A percentile compares a stretch with the other conserved stretches of the same genome.
These are phyloP conservation scores for Euphrasia confusa DNA, from an alignment of 257 asterid species.

Conservation along the genomic window DNA sequence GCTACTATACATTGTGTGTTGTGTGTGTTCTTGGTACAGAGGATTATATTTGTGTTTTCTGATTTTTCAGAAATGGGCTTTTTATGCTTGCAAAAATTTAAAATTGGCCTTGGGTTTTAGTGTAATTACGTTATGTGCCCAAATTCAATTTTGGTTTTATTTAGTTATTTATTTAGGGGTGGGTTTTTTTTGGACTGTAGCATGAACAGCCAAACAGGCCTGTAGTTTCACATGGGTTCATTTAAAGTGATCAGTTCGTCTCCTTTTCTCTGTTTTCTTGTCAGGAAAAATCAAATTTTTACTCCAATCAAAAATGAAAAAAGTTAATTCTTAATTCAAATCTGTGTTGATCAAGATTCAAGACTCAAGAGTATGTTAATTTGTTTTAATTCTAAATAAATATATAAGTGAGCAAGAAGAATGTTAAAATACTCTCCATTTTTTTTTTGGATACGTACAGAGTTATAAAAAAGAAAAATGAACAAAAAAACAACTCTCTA, in stretches of 20 bases:
- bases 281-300: no score
- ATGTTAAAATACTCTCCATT: no score
- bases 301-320: not conserved
- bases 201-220: conserved; percentile 10
- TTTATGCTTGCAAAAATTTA: conserved; percentile 53
- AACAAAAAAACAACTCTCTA: no score
- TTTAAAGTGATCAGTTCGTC: conserved; percentile 24
- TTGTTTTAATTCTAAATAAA: no score
- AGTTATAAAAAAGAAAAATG: no score
- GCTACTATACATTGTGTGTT: conserved; percentile 17
- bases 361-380: no score
- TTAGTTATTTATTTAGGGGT: not conserved
- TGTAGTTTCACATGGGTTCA: conserved; percentile 39
- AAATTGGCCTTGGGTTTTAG: conserved; percentile 29
- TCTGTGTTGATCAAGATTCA: no score
- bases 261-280: not conserved
- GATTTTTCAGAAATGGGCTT: conserved; percentile 28
- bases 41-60: conserved; percentile 10
- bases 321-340: no score
- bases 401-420: no score
- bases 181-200: conserved; percentile 26
- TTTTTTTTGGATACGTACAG: no score
- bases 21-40: conserved; percentile 2
- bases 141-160: not conserved
- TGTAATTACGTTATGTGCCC: conserved; percentile 38